phyloP scores from a whole-genome alignment of 345 rosid species.

The Eucalyptus erythrocorys region DNA sequence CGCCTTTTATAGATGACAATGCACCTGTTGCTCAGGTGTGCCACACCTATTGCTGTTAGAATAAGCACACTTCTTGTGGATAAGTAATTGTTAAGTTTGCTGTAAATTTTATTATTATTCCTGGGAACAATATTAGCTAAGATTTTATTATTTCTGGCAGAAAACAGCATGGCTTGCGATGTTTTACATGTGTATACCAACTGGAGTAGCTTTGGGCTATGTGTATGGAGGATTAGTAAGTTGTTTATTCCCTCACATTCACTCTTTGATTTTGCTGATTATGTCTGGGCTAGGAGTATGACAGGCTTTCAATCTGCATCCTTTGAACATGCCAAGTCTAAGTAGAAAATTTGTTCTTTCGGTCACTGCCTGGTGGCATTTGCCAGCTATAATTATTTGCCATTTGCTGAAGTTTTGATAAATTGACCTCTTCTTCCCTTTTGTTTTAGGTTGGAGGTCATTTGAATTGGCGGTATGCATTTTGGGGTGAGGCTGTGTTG shows the following conservation, averaged over 20 bases:
- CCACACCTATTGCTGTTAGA: not conserved
- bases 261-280: not conserved
- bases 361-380: not conserved
- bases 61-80: not conserved
- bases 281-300: not conserved
- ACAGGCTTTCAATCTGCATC: not conserved
- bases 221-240: constrained; percentile 92
- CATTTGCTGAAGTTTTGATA: not conserved
- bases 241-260: not conserved
- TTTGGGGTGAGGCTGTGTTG: constrained; percentile 72
- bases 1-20: constrained; percentile 94
- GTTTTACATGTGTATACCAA: constrained; percentile 97
- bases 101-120: not conserved
- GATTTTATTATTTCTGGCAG: constrained; percentile 20
- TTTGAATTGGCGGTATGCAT: constrained; percentile 74
- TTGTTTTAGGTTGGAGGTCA: constrained; percentile 51
- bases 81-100: not conserved
- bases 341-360: not conserved
- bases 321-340: not conserved
- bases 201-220: constrained; percentile 86
- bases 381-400: not conserved
- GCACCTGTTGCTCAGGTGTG: constrained; percentile 72
- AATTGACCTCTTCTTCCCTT: not conserved
- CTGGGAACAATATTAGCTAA: not conserved
- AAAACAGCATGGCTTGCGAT: constrained; percentile 86